These are phyloP conservation scores for Leccinum disarticulatum DNA, from an alignment of 768 basidiomycete genomes.

Conservation along the genomic window DNA sequence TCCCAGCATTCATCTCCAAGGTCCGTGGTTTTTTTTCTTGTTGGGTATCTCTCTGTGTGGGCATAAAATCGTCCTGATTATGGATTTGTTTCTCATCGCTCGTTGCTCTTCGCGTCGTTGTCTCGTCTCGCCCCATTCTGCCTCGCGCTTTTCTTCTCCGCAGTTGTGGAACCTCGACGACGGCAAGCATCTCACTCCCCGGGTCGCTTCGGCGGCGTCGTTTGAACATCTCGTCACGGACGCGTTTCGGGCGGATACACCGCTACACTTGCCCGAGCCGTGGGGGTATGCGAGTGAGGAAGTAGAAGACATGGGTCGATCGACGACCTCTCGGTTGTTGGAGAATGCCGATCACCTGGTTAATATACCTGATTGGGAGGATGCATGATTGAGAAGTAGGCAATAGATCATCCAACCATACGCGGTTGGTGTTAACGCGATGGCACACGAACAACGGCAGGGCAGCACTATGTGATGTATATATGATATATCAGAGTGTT, in stretches of 20 bases:
- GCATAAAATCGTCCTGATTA: background rate
- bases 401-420: background rate
- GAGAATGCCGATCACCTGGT: background rate
- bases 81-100: background rate
- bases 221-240: slow-evolving; percentile 28
- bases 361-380: background rate
- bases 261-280: slow-evolving; percentile 15
- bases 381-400: background rate
- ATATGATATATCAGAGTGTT: background rate
- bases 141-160: background rate
- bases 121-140: background rate
- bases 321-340: background rate
- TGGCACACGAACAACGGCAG: background rate
- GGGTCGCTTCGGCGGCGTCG: slow-evolving; percentile 18
- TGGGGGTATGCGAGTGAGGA: slow-evolving; percentile 16
- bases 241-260: slow-evolving; percentile 19
- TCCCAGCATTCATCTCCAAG: slow-evolving; percentile 24
- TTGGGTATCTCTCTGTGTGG: background rate
- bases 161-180: slow-evolving; percentile 28
- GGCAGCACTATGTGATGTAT: background rate
- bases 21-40: background rate
- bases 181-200: slow-evolving; percentile 23
- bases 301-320: background rate
- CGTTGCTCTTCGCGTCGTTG: background rate
- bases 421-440: background rate